Evolutionary conservation across 1,284 basidiomycete species (phyloP), one percentile per base, ranked within the genome.

Genomic region (Rhodotorula sp.): DNA sequence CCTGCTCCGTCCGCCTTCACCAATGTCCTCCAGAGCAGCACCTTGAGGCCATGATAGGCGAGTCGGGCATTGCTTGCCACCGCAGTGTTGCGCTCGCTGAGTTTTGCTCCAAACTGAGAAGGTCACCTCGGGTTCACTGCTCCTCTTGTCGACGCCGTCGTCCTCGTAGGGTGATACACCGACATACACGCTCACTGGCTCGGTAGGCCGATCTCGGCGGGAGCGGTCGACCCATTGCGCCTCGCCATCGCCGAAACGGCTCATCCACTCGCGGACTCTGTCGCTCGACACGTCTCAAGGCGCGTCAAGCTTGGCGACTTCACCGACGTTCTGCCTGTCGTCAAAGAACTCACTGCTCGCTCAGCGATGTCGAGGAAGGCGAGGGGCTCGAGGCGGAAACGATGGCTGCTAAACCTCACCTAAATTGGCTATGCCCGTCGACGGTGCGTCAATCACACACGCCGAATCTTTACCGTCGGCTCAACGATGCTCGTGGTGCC

Each of bases 101-200:
- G 26, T 28, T 46, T 13, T 26, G 13, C 18, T 11, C 9, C 30
- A 0, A n/a, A 15, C 13, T 6, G 22, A 40, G 13, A 44, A 68
- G 67, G 47, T 26, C 67, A 68, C 26, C 62, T 68, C 48, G n/a
- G 20, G 13, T 64, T 48, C 30, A 52, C 31, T 6, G 44, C 59
- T 7, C 58, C 46, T 0, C 20, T 26, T 2, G 4, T 64, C 46
- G 62, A 60, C 34, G 34, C 44, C 53, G 28, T 68, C 47, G 56
- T 68, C 53, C 67, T 68, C 46, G 67, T n/a, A 20, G 67, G 67
- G 30, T 64, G 37, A 34, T 22, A 24, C 4, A 57, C 58, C 22
- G 46, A 59, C 44, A 18, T 31, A 5, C 62, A 68, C 50, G 58
- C 58, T 2, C 53, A 57, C 34, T 50, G 48, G 26, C 52, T 68